These are phyloP conservation scores for Boletus edulis DNA, from an alignment of 768 basidiomycete species.

Conservation along the genomic window DNA sequence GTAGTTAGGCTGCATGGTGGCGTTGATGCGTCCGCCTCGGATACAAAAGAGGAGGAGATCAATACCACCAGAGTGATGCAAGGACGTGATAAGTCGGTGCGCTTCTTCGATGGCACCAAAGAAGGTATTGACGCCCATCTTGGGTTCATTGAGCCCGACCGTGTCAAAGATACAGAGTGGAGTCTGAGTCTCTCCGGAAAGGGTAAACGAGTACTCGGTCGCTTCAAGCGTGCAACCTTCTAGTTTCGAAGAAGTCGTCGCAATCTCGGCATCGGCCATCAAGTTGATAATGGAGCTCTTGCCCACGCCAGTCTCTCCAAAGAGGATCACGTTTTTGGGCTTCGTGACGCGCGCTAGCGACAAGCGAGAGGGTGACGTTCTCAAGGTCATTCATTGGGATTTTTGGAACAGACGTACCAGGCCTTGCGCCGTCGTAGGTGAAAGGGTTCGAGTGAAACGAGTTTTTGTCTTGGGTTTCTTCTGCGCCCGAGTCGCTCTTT, in stretches of 20 bases:
- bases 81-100: background rate
- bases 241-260: background rate
- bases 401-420: background rate
- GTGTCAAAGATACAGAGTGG: conserved; percentile 4
- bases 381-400: background rate
- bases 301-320: conserved; percentile 8
- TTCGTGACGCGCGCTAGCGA: background rate
- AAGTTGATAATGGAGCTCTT: conserved; percentile 12
- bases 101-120: conserved; percentile 11
- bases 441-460: background rate
- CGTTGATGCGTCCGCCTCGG: conserved; percentile 1
- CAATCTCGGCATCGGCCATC: background rate
- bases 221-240: background rate
- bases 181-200: background rate
- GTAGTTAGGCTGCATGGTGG: conserved; percentile 7
- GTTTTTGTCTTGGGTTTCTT: background rate
- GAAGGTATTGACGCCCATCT: background rate
- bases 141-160: conserved; percentile 9
- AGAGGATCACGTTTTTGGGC: conserved; percentile 4
- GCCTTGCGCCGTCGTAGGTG: background rate
- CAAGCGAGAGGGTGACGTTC: background rate
- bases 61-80: conserved; percentile 6
- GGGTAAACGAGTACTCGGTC: background rate
- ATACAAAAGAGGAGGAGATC: conserved; percentile 20
- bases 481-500: background rate